These are phyloP conservation scores for Diplodia seriata DNA, from an alignment of 2,329 filamentous ascomycete species.

Conservation along the genomic window DNA sequence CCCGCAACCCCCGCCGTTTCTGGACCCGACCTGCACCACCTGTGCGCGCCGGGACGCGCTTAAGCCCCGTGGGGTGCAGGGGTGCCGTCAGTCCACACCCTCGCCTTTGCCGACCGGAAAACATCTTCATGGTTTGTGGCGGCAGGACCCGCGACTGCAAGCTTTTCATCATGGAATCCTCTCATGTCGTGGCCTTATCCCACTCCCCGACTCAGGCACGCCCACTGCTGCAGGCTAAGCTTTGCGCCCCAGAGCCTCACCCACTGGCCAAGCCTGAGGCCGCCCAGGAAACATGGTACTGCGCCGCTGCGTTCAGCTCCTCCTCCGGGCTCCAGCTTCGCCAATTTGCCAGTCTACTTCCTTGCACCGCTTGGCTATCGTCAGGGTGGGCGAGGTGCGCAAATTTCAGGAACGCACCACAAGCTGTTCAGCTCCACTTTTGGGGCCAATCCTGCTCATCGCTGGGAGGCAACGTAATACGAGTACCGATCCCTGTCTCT, in stretches of 20 bases:
- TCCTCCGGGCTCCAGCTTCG: slow-evolving; percentile 2
- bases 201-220: background rate
- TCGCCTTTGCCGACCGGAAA: slow-evolving; percentile 8
- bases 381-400: background rate
- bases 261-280: background rate
- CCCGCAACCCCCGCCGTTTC: background rate
- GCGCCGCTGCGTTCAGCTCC: background rate
- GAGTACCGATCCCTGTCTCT: slow-evolving; percentile 1
- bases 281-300: background rate
- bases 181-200: slow-evolving; percentile 3
- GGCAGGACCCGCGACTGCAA: background rate
- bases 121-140: background rate
- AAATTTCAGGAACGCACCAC: slow-evolving; percentile 4
- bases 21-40: background rate
- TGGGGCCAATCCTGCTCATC: background rate
- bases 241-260: slow-evolving; percentile 16
- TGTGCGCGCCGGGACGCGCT: background rate
- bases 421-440: background rate
- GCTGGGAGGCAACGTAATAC: background rate
- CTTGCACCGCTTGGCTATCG: background rate
- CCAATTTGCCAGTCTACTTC: background rate
- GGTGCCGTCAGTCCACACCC: slow-evolving; percentile 2
- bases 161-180: background rate
- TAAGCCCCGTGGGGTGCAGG: slow-evolving; percentile 24
- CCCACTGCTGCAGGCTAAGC: background rate